Conservation (phyloP, 164 flowering plant genomes). For the Warburgia ugandensis region DNA sequence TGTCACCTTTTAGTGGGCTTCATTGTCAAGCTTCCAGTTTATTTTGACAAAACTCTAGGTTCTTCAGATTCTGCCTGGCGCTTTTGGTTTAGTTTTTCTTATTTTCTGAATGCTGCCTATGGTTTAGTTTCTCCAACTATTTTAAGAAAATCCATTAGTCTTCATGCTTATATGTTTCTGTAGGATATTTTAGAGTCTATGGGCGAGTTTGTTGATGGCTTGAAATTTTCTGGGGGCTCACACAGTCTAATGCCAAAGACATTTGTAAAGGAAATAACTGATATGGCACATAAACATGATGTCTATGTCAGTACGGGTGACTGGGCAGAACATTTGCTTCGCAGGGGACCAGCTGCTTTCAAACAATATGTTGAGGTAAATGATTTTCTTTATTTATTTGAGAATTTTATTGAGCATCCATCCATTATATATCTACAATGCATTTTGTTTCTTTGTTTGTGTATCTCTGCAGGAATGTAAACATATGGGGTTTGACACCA, state of each 20-base stretch:
- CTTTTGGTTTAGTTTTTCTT: not conserved
- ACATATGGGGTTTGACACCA: constrained; percentile 75
- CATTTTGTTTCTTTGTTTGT: not conserved
- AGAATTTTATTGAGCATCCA: not conserved
- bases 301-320: constrained; percentile 84
- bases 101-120: not conserved
- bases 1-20: too few species aligned
- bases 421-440: not conserved
- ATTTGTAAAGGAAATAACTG: constrained; percentile 51
- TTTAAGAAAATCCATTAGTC: not conserved
- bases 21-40: too few species aligned
- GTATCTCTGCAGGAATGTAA: constrained; percentile 63
- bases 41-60: not conserved
- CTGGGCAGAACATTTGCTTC: constrained; percentile 73
- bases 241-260: constrained; percentile 52
- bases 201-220: constrained; percentile 85
- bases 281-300: constrained; percentile 63
- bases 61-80: not conserved
- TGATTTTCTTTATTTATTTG: not conserved
- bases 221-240: constrained; percentile 71
- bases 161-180: not conserved
- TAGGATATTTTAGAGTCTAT: constrained; percentile 72
- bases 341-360: constrained; percentile 54
- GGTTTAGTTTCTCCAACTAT: not conserved
- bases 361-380: constrained; percentile 59